Base-by-base conservation (phyloP, 176 grass and related monocot genomes). In the Avena eriantha region DNA sequence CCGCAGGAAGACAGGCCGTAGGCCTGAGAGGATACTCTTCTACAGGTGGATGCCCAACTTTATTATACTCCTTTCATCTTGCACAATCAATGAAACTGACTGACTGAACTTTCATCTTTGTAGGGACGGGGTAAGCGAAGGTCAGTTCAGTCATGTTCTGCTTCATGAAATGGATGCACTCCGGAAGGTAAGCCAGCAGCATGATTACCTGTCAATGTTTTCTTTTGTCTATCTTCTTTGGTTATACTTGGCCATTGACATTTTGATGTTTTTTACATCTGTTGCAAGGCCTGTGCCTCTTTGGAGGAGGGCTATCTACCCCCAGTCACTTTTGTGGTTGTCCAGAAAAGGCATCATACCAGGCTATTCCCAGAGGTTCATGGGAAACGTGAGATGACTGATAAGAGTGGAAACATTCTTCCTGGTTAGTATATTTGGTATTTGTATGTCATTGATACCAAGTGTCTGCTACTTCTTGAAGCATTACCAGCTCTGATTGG, bases 341-440 rank as follows among this genome's bases (percentile, higher is more conserved):
- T 98, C 16, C 93, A 98, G 77, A 98, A 98, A 82, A 87, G 91
- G 41, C 93, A 98, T 68, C 93, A 95, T 49, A 95, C 93, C 5
- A 92, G 96, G 61, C 63, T 98, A 18, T 98, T 98, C 61, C 86
- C 96, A 73, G 90, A 93, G 82, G 73, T 88, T 8, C 92, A 95
- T 47, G 83, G 86, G 31, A 84, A 45, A 19, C 87, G 93, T 69
- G 71, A 61, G 74, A 71, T 82, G 65, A 93, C 88, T 79, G 96
- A 95, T 18, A 92, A 78, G 84, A 95, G 96, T 76, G 96, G 93
- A 65, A 98, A 98, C 39, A 98, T 98, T 26, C 78, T 90, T 59
- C 91, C 93, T 43, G 96, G 96, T 98, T 56, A 83, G 89, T 80
- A 24, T 63, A 69, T 33, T 86, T 72, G 22, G 47, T 79, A 11